These are phyloP conservation scores for Strigomonas culicis DNA, from an alignment of 208 protist genomes.

Conservation along the genomic window DNA sequence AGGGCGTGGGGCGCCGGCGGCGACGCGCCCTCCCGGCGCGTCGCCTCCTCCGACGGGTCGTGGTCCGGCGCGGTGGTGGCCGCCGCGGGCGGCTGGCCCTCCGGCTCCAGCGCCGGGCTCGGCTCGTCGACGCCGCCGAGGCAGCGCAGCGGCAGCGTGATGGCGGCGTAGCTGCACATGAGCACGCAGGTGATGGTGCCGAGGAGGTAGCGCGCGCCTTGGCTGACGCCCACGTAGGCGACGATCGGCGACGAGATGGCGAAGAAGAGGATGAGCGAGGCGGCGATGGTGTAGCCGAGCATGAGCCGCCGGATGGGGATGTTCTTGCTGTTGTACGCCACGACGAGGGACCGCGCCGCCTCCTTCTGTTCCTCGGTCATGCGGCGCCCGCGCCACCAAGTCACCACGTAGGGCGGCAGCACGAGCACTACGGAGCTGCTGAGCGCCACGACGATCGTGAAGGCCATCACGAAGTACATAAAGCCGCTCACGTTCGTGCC, in stretches of 20 bases:
- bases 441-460: slow-evolving; percentile 31
- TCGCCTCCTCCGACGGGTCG: slow-evolving; percentile 2
- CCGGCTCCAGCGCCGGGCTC: not conserved
- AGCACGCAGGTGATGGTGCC: slow-evolving; percentile 38
- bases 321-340: slow-evolving; percentile 41
- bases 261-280: slow-evolving; percentile 48
- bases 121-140: slow-evolving; percentile 52
- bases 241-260: slow-evolving; percentile 41
- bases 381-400: slow-evolving; percentile 46
- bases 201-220: slow-evolving; percentile 23
- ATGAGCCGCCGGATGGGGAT: slow-evolving; percentile 45
- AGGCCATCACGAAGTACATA: slow-evolving; percentile 66
- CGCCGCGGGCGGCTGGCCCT: not conserved
- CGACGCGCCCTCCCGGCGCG: not conserved
- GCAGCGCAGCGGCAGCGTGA: slow-evolving; percentile 35
- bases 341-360: slow-evolving; percentile 26
- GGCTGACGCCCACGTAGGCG: slow-evolving; percentile 34
- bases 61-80: not conserved
- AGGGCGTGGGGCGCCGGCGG: not conserved
- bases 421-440: slow-evolving; percentile 26
- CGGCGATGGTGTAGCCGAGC: slow-evolving; percentile 48
- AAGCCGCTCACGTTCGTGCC: slow-evolving; percentile 44
- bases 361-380: slow-evolving; percentile 36
- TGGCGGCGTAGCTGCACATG: slow-evolving; percentile 32
- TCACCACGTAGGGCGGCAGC: slow-evolving; percentile 64